Base-by-base conservation (phyloP, 371 early-diverging fungal genomes). In the Apophysomyces elegans region DNA sequence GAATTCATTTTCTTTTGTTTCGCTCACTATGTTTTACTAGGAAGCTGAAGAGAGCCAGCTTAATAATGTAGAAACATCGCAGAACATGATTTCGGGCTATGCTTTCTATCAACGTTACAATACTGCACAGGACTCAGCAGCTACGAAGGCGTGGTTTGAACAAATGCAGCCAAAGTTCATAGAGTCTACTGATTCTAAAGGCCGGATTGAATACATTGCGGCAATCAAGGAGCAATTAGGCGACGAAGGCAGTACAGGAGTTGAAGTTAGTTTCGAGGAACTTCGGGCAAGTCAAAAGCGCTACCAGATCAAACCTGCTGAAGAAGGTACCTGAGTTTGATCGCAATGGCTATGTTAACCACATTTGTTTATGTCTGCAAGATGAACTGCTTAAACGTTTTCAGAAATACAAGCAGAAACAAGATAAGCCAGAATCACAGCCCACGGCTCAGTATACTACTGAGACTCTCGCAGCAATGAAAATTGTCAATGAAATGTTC, bases 401-500 rank as follows among this genome's bases (percentile, higher is more conserved):
- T 41, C 43, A 14, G 18, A 16, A 21, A 37, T 39, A 50, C 14
- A 38, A 16, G 18, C 16, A 45, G 37, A 36, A 38, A 39, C 32
- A 7, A 35, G 38, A 26, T 5, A 37, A 7, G 9, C 37, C 13
- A 12, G 58, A 26, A 43, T 7, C 9, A 13, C 46, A 44, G 45
- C 59, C 64, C 36, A 41, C 66, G 1, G 58, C 37, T 8, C 57
- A 69, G 44, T 59, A 56, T 2, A 75, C 75, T 11, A 54, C 58
- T 13, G 69, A 71, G 61, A 71, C 75, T 7, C 36, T 38, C 7
- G 67, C 63, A 7, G 75, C 71, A 37, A 69, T 67, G 37, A 16
- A 63, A 14, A 57, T 61, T 8, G 57, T 74, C 0, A 39, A 45
- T n/a, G 58, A 54, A 1, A 46, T 74, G 7, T 65, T 71, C 12